phyloP scores from a whole-genome alignment of 768 basidiomycete species.

The Suillus occidentalis region DNA sequence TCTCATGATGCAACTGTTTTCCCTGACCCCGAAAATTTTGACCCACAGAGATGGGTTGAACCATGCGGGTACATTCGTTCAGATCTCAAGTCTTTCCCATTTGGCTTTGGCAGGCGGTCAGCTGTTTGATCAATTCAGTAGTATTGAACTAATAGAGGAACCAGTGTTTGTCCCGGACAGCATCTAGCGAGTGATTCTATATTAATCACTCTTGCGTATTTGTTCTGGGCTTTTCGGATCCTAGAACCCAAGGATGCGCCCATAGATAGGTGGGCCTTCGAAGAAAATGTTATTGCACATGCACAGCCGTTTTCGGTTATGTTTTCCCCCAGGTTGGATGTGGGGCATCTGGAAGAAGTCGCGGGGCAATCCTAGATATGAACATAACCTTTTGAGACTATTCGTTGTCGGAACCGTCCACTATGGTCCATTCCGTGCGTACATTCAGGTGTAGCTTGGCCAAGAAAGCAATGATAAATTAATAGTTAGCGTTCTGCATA shows the following conservation, averaged over 20 bases:
- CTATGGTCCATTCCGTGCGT: not conserved
- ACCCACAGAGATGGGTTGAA: slow-evolving; percentile 56
- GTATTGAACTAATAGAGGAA: not conserved
- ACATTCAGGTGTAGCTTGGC: not conserved
- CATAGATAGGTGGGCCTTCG: slow-evolving; percentile 59
- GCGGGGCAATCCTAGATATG: slow-evolving; percentile 3
- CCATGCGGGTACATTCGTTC: slow-evolving; percentile 42
- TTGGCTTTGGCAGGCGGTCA: slow-evolving; percentile 53
- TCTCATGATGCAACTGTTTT: slow-evolving; percentile 51
- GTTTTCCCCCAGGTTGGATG: slow-evolving; percentile 45
- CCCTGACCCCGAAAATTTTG: slow-evolving; percentile 51
- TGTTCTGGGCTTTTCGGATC: slow-evolving; percentile 63
- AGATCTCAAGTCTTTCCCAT: slow-evolving; percentile 48
- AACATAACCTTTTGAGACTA: not conserved
- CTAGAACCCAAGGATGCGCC: slow-evolving; percentile 44
- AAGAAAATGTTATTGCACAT: slow-evolving; percentile 54
- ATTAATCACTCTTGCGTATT: slow-evolving; percentile 59
- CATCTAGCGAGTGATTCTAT: slow-evolving; percentile 47
- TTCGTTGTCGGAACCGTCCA: not conserved
- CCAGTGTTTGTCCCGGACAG: slow-evolving; percentile 59
- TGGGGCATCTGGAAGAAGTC: not conserved
- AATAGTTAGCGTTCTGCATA: not conserved
- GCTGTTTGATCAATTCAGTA: not conserved
- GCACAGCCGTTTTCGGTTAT: slow-evolving; percentile 54
- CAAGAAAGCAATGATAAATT: not conserved